phyloP scores from a whole-genome alignment of 1,284 basidiomycete species.

The Cutaneotrichosporon curvatum region DNA sequence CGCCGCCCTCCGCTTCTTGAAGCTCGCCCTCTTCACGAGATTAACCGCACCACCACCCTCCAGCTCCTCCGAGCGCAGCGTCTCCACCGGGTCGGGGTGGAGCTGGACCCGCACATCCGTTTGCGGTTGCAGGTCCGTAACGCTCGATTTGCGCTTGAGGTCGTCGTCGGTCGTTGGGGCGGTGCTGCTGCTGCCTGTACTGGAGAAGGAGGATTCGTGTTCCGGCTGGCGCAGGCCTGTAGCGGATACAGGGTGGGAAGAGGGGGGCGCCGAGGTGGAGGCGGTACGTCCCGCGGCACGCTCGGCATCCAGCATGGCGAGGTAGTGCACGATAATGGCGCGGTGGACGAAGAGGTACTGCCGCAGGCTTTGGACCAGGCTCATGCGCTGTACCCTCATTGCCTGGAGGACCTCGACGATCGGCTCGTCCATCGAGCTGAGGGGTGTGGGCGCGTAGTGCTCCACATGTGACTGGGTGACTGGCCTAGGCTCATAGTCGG shows the following conservation, averaged over 20 bases:
- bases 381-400: slow-evolving; percentile 87
- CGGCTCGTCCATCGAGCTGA: slow-evolving; percentile 63
- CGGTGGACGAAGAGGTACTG: slow-evolving; percentile 87
- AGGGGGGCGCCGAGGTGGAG: neutral
- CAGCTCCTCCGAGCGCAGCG: neutral
- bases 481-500: slow-evolving; percentile 1
- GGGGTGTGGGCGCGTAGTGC: slow-evolving; percentile 51
- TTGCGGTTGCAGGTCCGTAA: slow-evolving; percentile 35
- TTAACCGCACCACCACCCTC: slow-evolving; percentile 6
- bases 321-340: slow-evolving; percentile 70
- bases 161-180: slow-evolving; percentile 34
- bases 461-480: slow-evolving; percentile 21
- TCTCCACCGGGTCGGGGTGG: slow-evolving; percentile 3
- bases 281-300: neutral
- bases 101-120: slow-evolving; percentile 7
- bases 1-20: slow-evolving; percentile 29
- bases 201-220: neutral
- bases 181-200: slow-evolving; percentile 1
- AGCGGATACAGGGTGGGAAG: too few species aligned
- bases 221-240: too few species aligned
- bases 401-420: slow-evolving; percentile 71
- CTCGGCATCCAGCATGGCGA: slow-evolving; percentile 68
- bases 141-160: slow-evolving; percentile 35
- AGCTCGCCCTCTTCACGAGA: slow-evolving; percentile 40
- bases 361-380: slow-evolving; percentile 75